phyloP scores from a whole-genome alignment of 2,329 filamentous ascomycete species.

The Fusarium tupiense region DNA sequence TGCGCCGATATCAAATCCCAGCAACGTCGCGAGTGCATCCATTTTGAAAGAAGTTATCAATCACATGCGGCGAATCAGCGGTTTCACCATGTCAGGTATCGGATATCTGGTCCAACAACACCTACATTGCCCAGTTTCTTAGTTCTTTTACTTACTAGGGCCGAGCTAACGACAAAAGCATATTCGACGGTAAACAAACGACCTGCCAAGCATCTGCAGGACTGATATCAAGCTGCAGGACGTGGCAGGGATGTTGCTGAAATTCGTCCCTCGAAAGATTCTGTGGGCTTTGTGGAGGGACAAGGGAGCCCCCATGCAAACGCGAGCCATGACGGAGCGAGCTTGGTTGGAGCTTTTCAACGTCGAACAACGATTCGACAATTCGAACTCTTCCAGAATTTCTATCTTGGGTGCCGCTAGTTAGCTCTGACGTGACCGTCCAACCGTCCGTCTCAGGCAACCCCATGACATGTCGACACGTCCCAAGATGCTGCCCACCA shows the following conservation, averaged over 20 bases:
- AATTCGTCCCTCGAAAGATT: constrained; percentile 25
- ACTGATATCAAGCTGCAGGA: constrained; percentile 26
- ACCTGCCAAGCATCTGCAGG: constrained; percentile 28
- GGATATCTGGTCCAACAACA: not conserved
- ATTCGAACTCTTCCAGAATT: constrained; percentile 47
- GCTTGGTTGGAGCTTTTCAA: constrained; percentile 29
- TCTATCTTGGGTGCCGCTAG: constrained; percentile 37
- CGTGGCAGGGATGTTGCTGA: constrained; percentile 23
- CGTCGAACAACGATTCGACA: constrained; percentile 40
- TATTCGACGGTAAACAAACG: constrained; percentile 8
- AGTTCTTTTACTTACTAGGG: not conserved
- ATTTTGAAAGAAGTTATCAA: not conserved
- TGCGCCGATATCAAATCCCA: constrained; percentile 6
- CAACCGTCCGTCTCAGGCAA: constrained; percentile 29
- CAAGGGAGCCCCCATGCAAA: constrained; percentile 29
- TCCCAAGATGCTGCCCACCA: constrained; percentile 15
- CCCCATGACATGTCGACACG: constrained; percentile 40
- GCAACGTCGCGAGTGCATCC: not conserved
- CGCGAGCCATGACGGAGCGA: constrained; percentile 35
- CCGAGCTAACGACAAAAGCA: constrained; percentile 11
- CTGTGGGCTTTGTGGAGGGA: constrained; percentile 37
- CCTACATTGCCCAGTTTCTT: not conserved
- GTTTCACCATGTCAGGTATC: not conserved
- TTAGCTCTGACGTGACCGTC: constrained; percentile 41
- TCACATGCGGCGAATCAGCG: not conserved